Base-by-base conservation (phyloP, 148 eudicot species). In the Fagopyrum esculentum region DNA sequence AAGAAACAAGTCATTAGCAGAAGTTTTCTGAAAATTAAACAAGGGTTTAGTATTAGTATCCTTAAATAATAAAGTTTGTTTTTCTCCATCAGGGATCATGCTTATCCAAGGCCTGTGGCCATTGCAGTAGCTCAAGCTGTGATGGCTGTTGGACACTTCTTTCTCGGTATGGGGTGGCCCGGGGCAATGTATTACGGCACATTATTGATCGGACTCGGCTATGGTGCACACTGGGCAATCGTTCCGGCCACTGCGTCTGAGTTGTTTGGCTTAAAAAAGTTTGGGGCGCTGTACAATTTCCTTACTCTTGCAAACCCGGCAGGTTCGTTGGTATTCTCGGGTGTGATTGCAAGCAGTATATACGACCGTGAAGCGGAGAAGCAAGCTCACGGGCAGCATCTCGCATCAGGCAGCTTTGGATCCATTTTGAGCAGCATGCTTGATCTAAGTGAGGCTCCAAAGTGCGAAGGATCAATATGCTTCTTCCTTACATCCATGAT, bases 201-300 rank as follows among this genome's bases (percentile, higher is more conserved):
- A 6, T 81, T 92, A 56, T 77, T 96, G 76, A 91, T 89, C 4
- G 99, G 99, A 48, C 99, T 96, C 50, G 98, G 99, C 17, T 96
- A 90, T 78, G 99, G 99, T 15, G 96, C 98, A 16, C 98, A 96
- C 78, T 96, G 99, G 98, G 93, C 99, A 5, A 89, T 96, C 45
- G 91, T 87, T 45, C 99, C 99, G 0, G 98, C 99, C 69, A 81
- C 98, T 40, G 94, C 93, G 16, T 96, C 99, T 0, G 99, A 96
- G 82, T 76, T 96, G 72, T 96, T 96, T 80, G 99, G 99, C 44
- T 76, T 92, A 77, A 92, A 91, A 81, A 96, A 89, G 45, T 92
- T 96, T 52, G 99, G 98, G 56, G 88, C 93, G 0, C 60, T 96
- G 50, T 96, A 96, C 75, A 92, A 96, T 84, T 92, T 96, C 77